phyloP scores from a whole-genome alignment of 2,329 filamentous ascomycete genomes.

The Dactylella cylindrospora region DNA sequence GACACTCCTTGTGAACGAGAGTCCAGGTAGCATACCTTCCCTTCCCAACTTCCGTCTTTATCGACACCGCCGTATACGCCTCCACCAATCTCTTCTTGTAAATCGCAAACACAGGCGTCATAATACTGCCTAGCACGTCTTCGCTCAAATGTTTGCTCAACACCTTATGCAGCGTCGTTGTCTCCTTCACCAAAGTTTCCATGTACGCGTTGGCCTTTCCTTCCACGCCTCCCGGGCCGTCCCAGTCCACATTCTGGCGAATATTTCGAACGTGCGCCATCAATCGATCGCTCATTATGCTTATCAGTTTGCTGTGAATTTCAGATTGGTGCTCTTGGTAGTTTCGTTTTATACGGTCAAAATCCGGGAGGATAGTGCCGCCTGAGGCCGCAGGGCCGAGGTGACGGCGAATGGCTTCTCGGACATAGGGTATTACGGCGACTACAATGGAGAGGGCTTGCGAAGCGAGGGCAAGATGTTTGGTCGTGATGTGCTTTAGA shows the following conservation, averaged over 20 bases:
- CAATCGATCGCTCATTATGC: slow-evolving; percentile 83
- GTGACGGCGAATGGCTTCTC: slow-evolving; percentile 86
- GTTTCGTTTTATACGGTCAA: slow-evolving; percentile 76
- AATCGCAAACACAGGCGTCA: slow-evolving; percentile 77
- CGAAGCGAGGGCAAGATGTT: slow-evolving; percentile 86
- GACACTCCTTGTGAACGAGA: background rate
- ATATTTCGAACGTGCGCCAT: slow-evolving; percentile 72
- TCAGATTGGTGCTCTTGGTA: slow-evolving; percentile 86
- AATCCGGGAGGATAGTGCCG: slow-evolving; percentile 69
- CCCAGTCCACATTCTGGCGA: slow-evolving; percentile 70
- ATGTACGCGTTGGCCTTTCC: slow-evolving; percentile 68
- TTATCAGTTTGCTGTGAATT: slow-evolving; percentile 89
- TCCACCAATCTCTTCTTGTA: slow-evolving; percentile 78
- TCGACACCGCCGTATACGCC: slow-evolving; percentile 66
- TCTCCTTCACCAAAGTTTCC: slow-evolving; percentile 85
- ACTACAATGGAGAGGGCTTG: slow-evolving; percentile 87
- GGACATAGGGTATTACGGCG: slow-evolving; percentile 80
- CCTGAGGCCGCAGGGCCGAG: slow-evolving; percentile 57
- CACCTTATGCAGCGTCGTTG: slow-evolving; percentile 78
- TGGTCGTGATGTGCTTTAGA: slow-evolving; percentile 93
- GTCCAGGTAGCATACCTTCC: slow-evolving; percentile 62
- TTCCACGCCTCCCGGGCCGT: slow-evolving; percentile 55
- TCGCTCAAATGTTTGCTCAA: slow-evolving; percentile 79
- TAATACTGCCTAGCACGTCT: slow-evolving; percentile 74
- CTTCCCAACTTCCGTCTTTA: slow-evolving; percentile 68